Base-by-base conservation (phyloP, 345 rosid genomes). In the Arabis alpina region DNA sequence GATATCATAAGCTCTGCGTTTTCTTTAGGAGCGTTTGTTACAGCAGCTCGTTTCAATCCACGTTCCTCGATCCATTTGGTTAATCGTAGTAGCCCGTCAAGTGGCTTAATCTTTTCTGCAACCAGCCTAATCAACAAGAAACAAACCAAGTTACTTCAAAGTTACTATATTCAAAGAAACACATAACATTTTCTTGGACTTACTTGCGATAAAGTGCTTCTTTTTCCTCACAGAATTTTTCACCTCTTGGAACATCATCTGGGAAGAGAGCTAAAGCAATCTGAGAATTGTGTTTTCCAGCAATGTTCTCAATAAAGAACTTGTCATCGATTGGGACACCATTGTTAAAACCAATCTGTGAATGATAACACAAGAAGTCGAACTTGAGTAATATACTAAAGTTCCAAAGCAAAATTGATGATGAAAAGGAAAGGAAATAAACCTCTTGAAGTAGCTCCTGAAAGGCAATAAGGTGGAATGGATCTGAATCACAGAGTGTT, bases 401-500 rank as follows among this genome's bases (percentile, higher is more conserved):
- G 34, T 2, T 54, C 52, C 19, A 53, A 27, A 4, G 14, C n/a
- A 3, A 12, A 13, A 49, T 0, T 25, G 28, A 69, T 58, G 58
- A 49, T 58, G 25, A 8, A 70, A 5, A 0, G 5, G 0, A 16
- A 6, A 23, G 3, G 4, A 19, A 36, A 45, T 24, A 8, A 47
- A 94, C 99, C 98, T 89, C 88, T 80, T 72, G 89, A 70, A 94
- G 96, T 77, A 87, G 77, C 58, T 80, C 76, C 2, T 76, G 76
- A 59, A 89, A 94, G 68, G 92, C 85, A 15, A 80, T 24, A 61
- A 69, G 77, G 73, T 94, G 99, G 76, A 91, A 74, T 27, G 99
- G 98, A 82, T 92, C 97, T n/a, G 99, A 83, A 74, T 92, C 99
- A 69, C 98, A 92, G 1, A 94, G 85, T 13, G 97, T 94, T 76